Percentiles rank a stretch among this genome's conserved stretches.
Conservation (phyloP, 2,329 filamentous ascomycete species). For the Chrysosporium keratinophilum region DNA sequence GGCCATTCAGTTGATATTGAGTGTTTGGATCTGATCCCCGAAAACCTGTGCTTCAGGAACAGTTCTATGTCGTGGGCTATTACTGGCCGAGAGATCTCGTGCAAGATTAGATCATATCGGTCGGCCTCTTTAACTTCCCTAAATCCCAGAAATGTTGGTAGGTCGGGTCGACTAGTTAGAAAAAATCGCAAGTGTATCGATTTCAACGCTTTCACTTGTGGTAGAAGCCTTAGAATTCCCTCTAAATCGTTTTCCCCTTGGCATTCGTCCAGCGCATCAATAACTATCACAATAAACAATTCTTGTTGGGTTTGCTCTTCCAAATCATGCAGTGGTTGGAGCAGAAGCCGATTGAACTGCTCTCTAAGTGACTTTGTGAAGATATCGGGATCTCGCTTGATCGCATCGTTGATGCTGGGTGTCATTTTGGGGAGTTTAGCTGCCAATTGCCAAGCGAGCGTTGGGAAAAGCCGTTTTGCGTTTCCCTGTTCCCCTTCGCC, state of each 20-base stretch:
- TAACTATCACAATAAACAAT: conserved; percentile 3
- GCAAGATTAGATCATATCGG: conserved; percentile 19
- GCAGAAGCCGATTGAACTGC: too few relatives aligned
- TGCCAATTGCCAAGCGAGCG: conserved; percentile 18
- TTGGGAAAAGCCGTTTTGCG: conserved; percentile 21
- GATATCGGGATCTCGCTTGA: too few relatives aligned
- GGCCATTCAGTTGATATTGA: conserved; percentile 18
- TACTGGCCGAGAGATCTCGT: conserved; percentile 20
- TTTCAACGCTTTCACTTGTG: neutral
- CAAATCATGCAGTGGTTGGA: conserved; percentile 16
- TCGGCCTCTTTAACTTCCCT: conserved; percentile 16
- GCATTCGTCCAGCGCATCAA: conserved; percentile 12
- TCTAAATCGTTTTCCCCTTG: neutral
- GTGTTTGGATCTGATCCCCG: conserved; percentile 14
- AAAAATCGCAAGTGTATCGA: conserved; percentile 4
- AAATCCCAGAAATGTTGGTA: conserved; percentile 1
- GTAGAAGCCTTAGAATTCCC: conserved; percentile 5
- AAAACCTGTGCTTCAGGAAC: conserved; percentile 19
- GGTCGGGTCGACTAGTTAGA: conserved; percentile 7
- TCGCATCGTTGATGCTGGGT: too few relatives aligned
- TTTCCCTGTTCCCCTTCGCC: too few relatives aligned
- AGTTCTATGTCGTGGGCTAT: too few relatives aligned
- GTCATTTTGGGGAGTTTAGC: too few relatives aligned
- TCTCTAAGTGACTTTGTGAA: too few relatives aligned
- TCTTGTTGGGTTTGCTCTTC: neutral